Conservation (phyloP, 148 eudicot species). For the Rhododendron mucronatum region DNA sequence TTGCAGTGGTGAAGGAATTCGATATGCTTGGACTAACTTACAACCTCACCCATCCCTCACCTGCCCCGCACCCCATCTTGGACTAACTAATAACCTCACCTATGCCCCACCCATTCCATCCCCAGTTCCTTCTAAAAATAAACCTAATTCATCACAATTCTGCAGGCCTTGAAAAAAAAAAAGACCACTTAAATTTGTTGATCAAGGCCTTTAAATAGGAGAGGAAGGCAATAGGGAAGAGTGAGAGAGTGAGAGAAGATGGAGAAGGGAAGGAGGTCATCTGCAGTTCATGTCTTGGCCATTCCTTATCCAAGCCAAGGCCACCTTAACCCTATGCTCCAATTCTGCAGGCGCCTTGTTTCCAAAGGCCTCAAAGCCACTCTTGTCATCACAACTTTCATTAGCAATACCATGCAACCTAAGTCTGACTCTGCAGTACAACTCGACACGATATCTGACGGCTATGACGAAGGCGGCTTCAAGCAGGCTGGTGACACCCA, state of each 20-base stretch:
- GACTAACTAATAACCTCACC: no score
- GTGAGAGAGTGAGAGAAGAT: background rate
- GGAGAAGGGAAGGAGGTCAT: background rate
- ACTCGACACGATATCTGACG: conserved; percentile 44
- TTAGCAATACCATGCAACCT: conserved; percentile 20
- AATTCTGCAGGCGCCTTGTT: conserved; percentile 40
- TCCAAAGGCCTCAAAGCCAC: conserved; percentile 42
- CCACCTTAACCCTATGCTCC: conserved; percentile 51
- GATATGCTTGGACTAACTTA: no score
- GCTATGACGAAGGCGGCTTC: conserved; percentile 38
- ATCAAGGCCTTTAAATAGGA: background rate
- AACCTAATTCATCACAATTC: no score
- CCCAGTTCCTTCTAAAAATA: background rate
- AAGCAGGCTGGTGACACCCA: conserved; percentile 10
- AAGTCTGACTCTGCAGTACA: conserved; percentile 14
- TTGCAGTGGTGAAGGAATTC: no score
- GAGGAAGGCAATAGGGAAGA: background rate
- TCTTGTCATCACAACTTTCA: conserved; percentile 35
- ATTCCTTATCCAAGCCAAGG: conserved; percentile 52
- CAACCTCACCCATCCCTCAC: no score
- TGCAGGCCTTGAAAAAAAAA: no score
- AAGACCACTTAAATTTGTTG: no score
- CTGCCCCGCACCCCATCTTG: no score
- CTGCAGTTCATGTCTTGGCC: conserved; percentile 28
- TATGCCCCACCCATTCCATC: no score